phyloP scores from a whole-genome alignment of 352 stramenopile genomes.

The Globisporangium heterothallicum region DNA sequence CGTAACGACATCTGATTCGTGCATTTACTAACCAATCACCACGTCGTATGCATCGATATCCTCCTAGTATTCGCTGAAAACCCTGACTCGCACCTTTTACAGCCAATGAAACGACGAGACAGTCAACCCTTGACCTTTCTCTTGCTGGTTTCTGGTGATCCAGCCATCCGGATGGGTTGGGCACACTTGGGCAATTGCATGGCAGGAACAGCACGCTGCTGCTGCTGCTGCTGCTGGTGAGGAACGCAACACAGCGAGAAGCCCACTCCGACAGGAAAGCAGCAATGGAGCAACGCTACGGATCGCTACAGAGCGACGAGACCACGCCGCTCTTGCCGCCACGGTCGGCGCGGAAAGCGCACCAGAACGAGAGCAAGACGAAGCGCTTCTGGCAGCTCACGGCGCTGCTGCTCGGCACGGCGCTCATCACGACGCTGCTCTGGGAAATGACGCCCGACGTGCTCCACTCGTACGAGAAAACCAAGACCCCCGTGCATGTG shows the following conservation, averaged over 20 bases:
- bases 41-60: too few species aligned
- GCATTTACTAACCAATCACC: too few species aligned
- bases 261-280: background rate
- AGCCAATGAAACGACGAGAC: too few species aligned
- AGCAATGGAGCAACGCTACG: background rate
- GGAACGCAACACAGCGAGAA: background rate
- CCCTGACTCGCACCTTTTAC: too few species aligned
- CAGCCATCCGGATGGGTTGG: background rate
- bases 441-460: constrained; percentile 13
- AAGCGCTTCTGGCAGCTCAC: constrained; percentile 13
- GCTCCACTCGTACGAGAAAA: constrained; percentile 6
- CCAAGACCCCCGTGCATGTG: constrained; percentile 8
- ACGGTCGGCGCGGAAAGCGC: constrained; percentile 1
- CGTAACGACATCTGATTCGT: too few species aligned
- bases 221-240: too few species aligned
- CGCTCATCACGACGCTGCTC: constrained; percentile 13
- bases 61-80: too few species aligned
- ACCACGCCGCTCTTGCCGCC: constrained; percentile 4
- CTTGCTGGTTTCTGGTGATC: constrained; percentile 1
- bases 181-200: background rate
- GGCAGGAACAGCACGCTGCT: background rate
- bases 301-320: constrained; percentile 2
- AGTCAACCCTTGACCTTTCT: background rate
- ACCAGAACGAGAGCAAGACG: constrained; percentile 1
- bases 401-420: constrained; percentile 9